Base-by-base conservation (phyloP, 2,329 filamentous ascomycete genomes). In the Pestalotiopsis sp. region DNA sequence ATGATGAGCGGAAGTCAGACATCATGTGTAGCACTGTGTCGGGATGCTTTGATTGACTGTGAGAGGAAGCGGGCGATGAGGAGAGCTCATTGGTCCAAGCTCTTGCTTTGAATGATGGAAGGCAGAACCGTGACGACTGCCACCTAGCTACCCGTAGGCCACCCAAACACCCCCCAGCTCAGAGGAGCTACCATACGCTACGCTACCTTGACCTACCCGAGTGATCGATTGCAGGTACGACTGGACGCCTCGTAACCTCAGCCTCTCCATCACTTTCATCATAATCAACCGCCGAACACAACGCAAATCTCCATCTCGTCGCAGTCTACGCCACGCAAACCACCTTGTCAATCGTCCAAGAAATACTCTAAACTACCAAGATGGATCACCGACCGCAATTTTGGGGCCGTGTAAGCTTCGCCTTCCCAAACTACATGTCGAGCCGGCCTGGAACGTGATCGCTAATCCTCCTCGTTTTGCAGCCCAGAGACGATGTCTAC, bases 401-500 rank as follows among this genome's bases (percentile, higher is more conserved):
- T 77, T 92, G 90, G 90, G 90, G 90, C 73, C 89, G 90, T 83
- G 90, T 92, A 87, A 79, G 89, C 84, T 70, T 65, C 31, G 7
- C 49, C 60, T 31, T 36, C 57, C 23, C 14, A 23, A 59, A 6
- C 25, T 13, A 52, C 39, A 67, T 45, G 45, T 49, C 39, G 66
- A 57, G 67, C 69, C 63, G 64, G 36, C 58, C 38, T 36, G 63
- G 64, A 66, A 72, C 60, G 70, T 73, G 71, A 75, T 82, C 49
- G 31, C 14, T 38, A 31, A 36, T 4, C 14, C 9, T 52, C 25
- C 61, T 65, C 39, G 58, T 67, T 60, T 66, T 64, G 71, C 77
- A 99, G 96, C 96, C 96, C 79, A 92, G 96, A 88, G 93, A 99
- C 83, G 96, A 99, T 82, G 87, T 98, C 78, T 99, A 98, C 84